Evolutionary conservation across 2,329 filamentous ascomycete species (phyloP).

Genomic region (Gaeumannomyces sp.): DNA sequence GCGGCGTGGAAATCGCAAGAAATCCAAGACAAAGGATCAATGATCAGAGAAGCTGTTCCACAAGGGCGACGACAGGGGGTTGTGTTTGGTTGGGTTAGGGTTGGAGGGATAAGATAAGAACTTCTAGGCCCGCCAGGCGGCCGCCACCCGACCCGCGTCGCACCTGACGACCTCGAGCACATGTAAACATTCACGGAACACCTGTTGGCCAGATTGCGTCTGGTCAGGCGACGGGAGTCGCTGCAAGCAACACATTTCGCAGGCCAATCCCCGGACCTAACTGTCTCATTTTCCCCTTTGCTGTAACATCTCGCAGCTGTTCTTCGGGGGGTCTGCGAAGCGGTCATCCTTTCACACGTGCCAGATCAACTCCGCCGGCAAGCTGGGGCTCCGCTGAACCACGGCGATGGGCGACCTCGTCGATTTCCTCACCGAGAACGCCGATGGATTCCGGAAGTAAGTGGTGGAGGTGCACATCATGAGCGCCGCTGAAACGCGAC

Average conservation of each 20-base stretch:
- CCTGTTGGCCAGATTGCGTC: background rate
- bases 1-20: too few relatives aligned
- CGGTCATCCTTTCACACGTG: background rate
- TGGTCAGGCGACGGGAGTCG: background rate
- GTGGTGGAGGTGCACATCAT: background rate
- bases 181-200: background rate
- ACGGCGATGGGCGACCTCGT: slow-evolving; percentile 12
- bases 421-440: slow-evolving; percentile 17
- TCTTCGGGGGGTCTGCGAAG: background rate
- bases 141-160: too few relatives aligned
- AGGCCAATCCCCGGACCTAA: background rate
- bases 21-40: too few relatives aligned
- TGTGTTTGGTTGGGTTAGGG: too few relatives aligned
- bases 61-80: too few relatives aligned
- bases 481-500: background rate
- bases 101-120: too few relatives aligned
- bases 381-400: background rate
- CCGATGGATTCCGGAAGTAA: slow-evolving; percentile 17
- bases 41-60: too few relatives aligned
- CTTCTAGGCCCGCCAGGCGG: too few relatives aligned
- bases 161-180: background rate
- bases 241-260: background rate
- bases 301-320: background rate
- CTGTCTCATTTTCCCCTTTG: background rate
- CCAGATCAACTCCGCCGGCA: background rate